Conservation (phyloP, 2,329 filamentous ascomycete genomes). For the Verticillium isaacii region DNA sequence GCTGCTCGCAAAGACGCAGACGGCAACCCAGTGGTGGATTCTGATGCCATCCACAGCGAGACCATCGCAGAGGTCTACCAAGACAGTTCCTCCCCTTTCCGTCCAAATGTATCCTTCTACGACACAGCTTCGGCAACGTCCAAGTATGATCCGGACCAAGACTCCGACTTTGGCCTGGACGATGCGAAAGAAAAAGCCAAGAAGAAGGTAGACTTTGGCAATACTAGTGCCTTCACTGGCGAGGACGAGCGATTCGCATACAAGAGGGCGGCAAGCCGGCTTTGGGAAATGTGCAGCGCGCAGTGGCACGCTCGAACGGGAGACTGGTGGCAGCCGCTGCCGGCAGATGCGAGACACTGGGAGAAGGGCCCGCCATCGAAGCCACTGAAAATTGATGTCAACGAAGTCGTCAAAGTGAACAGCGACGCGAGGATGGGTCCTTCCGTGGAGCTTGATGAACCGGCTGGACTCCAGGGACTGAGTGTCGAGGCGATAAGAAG, state of each 20-base stretch:
- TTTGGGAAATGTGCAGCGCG: conserved; percentile 76
- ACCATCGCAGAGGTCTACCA: conserved; percentile 66
- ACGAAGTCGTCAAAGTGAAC: background rate
- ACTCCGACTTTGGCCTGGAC: conserved; percentile 47
- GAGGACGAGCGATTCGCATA: conserved; percentile 81
- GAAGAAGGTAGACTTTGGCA: conserved; percentile 59
- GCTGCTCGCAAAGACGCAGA: background rate
- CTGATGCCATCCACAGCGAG: conserved; percentile 36
- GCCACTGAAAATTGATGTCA: conserved; percentile 5
- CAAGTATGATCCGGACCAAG: conserved; percentile 51
- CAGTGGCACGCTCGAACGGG: conserved; percentile 64
- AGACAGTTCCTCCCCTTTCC: conserved; percentile 70
- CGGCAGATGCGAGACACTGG: conserved; percentile 61
- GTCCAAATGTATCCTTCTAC: conserved; percentile 72
- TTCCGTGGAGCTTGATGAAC: conserved; percentile 25
- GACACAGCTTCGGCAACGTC: conserved; percentile 38
- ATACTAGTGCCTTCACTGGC: conserved; percentile 65
- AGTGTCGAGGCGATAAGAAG: conserved; percentile 27
- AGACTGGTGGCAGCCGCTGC: conserved; percentile 60
- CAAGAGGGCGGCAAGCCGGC: conserved; percentile 67
- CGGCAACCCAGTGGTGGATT: conserved; percentile 14
- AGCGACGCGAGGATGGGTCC: conserved; percentile 10
- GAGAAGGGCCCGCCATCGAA: conserved; percentile 34
- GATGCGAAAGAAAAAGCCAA: conserved; percentile 18
- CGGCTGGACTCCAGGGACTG: conserved; percentile 34